phyloP scores from a whole-genome alignment of 2,329 filamentous ascomycete genomes.

The Aspergillus tubingensis region DNA sequence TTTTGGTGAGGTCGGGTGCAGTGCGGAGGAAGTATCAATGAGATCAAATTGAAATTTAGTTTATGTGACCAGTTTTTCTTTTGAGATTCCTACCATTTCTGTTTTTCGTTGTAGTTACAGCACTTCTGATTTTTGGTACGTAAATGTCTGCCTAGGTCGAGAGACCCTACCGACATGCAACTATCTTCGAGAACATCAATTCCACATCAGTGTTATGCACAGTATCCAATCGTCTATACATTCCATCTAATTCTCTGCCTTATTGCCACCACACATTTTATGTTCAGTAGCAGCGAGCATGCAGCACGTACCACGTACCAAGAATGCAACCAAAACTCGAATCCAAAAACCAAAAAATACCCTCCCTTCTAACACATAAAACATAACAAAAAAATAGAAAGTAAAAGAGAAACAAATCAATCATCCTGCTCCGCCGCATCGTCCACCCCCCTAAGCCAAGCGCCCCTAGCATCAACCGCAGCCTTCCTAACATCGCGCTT shows the following conservation, averaged over 20 bases:
- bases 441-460: conserved; percentile 60
- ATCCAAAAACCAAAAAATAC: conserved; percentile 1
- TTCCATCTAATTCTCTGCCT: not conserved
- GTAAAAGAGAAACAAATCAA: conserved; percentile 18
- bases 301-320: no score
- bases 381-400: not conserved
- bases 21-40: no score
- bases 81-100: not conserved
- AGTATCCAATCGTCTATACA: not conserved
- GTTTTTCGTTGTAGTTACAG: not conserved
- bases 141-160: not conserved
- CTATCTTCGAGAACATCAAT: not conserved
- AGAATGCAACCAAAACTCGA: not conserved
- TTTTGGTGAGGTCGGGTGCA: conserved; percentile 11
- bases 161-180: not conserved
- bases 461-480: conserved; percentile 62
- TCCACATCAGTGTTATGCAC: not conserved
- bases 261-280: not conserved
- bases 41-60: not conserved
- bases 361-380: not conserved
- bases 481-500: conserved; percentile 64
- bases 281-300: no score
- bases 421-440: conserved; percentile 61
- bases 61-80: not conserved
- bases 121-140: not conserved